Base-by-base conservation (phyloP, 805 yeast genomes). In the Saturnispora quitensis region DNA sequence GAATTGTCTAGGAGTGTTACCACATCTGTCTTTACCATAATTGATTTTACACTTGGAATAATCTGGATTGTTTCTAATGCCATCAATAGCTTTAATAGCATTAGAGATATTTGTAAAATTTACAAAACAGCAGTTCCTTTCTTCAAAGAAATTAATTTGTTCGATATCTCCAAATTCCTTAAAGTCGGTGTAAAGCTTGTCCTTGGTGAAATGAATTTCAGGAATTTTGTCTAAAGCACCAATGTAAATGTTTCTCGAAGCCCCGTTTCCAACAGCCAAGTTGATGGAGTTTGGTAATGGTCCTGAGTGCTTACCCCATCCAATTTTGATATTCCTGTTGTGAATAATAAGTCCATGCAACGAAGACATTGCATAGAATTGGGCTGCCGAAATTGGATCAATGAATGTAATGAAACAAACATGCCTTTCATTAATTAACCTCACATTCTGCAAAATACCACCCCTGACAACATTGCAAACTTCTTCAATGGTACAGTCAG, bases 281-380 rank as follows among this genome's bases (percentile, higher is more conserved):
- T 90, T 85, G 53, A 91, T 76, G 3, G 95, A 89, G 58, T 87
- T 86, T 10, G 95, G 83, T 56, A 91, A 74, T 1, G 96, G 89
- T 10, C 98, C 98, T 5, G 95, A 83, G 64, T 91, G 97, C 68
- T 89, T 90, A 45, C 98, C 99, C 98, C 99, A 91, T 20, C 97
- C 97, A 52, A 91, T 89, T 66, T 87, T 88, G 58, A 91, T 84
- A 61, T 90, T 78, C 61, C 95, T 77, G 65, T 84, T 84, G 64
- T 87, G 95, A 54, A 91, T 85, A 18, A 89, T 79, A 54, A 91
- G 73, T 1, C 97, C 97, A 63, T 89, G 95, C 56, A 89, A 73
- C 62, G 89, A 89, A 58, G 95, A 84, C 86, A 88, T 83, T 8
- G 97, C 97, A 68, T 84, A 91, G 66, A 91, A 91, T 68, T 91